These are phyloP conservation scores for Hyaloscypha variabilis DNA, from an alignment of 495 filamentous ascomycete genomes.

Conservation along the genomic window DNA sequence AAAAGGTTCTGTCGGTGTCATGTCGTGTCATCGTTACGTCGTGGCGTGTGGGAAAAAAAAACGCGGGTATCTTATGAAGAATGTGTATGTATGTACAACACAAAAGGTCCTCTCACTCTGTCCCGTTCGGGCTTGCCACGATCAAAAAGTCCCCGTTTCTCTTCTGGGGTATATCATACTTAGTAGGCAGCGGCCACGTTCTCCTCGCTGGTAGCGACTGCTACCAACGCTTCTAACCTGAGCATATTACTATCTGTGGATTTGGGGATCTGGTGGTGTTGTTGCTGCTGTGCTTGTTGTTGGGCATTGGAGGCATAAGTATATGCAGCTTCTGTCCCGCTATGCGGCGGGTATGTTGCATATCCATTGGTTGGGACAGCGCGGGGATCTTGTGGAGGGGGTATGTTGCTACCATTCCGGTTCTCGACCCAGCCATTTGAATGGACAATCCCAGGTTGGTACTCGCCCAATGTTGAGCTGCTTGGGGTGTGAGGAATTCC, in stretches of 20 bases:
- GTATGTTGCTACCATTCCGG: conserved; percentile 15
- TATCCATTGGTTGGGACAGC: conserved; percentile 14
- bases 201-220: conserved; percentile 84
- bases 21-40: conserved; percentile 25
- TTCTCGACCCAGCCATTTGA: conserved; percentile 30
- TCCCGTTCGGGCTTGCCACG: not conserved
- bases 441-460: conserved; percentile 30
- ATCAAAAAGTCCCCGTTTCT: not conserved
- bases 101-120: conserved; percentile 12
- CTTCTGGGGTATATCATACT: not conserved
- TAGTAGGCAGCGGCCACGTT: conserved; percentile 49
- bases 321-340: conserved; percentile 15
- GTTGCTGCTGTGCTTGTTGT: conserved; percentile 18
- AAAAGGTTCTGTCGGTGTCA: not conserved
- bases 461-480: conserved; percentile 15
- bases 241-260: conserved; percentile 58
- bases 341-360: conserved; percentile 8
- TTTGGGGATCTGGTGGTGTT: conserved; percentile 33
- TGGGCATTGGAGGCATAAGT: conserved; percentile 20
- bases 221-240: conserved; percentile 81
- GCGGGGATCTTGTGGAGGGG: conserved; percentile 2
- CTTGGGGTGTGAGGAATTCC: conserved; percentile 33
- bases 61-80: conserved; percentile 34
- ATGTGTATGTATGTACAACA: conserved; percentile 32
- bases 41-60: conserved; percentile 28